phyloP scores from a whole-genome alignment of 169 alveolate genomes.

The Plasmodium yoelii region DNA sequence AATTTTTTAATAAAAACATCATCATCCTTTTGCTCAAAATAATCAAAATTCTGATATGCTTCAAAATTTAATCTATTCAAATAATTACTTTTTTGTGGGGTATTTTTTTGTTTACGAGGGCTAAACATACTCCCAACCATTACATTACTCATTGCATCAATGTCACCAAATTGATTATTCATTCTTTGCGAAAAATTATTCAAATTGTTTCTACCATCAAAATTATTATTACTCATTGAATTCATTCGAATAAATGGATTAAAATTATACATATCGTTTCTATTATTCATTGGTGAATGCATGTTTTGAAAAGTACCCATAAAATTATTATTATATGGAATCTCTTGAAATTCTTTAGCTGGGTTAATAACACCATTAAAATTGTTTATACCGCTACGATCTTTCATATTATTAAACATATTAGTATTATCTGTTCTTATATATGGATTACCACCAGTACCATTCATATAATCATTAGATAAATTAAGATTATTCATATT shows the following conservation, averaged over 20 bases:
- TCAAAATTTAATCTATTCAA: constrained; percentile 51
- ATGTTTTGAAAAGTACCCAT: constrained; percentile 31
- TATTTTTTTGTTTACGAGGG: constrained; percentile 32
- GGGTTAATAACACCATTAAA: constrained; percentile 3
- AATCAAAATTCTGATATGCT: constrained; percentile 74
- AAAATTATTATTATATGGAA: constrained; percentile 11
- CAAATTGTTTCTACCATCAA: constrained; percentile 13
- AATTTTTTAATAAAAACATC: constrained; percentile 67
- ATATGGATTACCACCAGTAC: background rate
- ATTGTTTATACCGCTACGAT: background rate
- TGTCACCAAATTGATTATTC: constrained; percentile 32
- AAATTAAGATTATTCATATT: constrained; percentile 1
- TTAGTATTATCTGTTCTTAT: background rate
- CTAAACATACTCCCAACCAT: constrained; percentile 72
- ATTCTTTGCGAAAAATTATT: constrained; percentile 21
- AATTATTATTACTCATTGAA: constrained; percentile 39
- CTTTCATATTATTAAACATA: constrained; percentile 10
- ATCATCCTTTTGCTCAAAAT: constrained; percentile 75
- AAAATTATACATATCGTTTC: constrained; percentile 63
- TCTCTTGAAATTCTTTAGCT: constrained; percentile 7
- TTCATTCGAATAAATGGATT: constrained; percentile 68
- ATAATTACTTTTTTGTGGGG: constrained; percentile 45
- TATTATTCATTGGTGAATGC: constrained; percentile 21
- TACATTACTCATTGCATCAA: constrained; percentile 62
- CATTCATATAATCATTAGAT: constrained; percentile 13